phyloP scores from a whole-genome alignment of 73 alveolate species.

The Stentor roeselii region DNA sequence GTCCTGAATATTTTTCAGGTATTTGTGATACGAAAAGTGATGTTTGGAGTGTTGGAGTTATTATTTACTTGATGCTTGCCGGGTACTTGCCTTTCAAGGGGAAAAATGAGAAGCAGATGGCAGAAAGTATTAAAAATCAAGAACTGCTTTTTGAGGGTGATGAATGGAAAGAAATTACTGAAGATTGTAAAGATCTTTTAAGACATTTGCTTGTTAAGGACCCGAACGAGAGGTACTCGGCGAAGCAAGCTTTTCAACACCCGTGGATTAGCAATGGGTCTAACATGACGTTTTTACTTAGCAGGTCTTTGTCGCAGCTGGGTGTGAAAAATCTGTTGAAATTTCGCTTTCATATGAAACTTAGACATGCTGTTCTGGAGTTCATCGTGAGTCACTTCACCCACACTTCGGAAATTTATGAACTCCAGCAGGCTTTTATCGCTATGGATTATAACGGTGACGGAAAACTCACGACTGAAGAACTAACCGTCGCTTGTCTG shows the following conservation, averaged over 20 bases:
- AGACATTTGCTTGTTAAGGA: background rate
- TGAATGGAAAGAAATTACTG: background rate
- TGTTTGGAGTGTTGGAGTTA: conserved; percentile 57
- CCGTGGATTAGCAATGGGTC: background rate
- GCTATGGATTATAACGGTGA: background rate
- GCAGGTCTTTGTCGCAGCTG: background rate
- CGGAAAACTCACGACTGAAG: background rate
- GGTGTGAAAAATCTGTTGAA: background rate
- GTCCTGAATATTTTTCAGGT: background rate
- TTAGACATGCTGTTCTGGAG: background rate
- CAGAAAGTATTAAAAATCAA: no score
- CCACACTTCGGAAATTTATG: background rate
- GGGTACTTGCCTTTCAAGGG: conserved; percentile 59
- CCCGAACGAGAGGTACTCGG: background rate
- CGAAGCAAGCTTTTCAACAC: background rate
- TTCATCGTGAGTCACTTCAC: background rate
- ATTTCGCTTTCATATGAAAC: background rate
- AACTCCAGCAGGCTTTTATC: background rate
- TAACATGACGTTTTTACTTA: background rate
- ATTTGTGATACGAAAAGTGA: conserved; percentile 19
- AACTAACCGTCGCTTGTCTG: background rate
- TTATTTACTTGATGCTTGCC: conserved; percentile 40
- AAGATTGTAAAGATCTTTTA: background rate
- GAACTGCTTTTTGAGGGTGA: background rate
- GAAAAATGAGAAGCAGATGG: conserved; percentile 17